These are phyloP conservation scores for Fraxinus greggii DNA, from an alignment of 305 asterid genomes.

Conservation along the genomic window DNA sequence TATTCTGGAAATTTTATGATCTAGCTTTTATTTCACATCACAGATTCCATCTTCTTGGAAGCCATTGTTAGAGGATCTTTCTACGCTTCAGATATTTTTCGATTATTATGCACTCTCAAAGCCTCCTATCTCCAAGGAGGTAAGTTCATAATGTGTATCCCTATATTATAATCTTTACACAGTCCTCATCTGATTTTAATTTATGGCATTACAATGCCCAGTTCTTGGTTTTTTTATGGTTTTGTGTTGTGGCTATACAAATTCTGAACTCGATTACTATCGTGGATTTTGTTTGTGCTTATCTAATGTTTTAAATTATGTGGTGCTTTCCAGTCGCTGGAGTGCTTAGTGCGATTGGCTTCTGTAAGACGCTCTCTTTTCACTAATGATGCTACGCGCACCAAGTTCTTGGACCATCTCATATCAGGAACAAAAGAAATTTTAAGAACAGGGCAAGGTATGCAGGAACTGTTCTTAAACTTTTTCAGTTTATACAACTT, in stretches of 20 bases:
- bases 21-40: constrained; percentile 36
- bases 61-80: constrained; percentile 68
- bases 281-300: neutral
- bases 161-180: neutral
- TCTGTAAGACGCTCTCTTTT: constrained; percentile 95
- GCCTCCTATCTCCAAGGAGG: constrained; percentile 95
- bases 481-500: neutral
- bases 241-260: neutral
- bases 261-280: neutral
- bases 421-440: constrained; percentile 95
- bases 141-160: constrained; percentile 26
- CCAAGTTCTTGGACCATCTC: constrained; percentile 85
- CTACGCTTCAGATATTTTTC: constrained; percentile 87
- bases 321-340: constrained; percentile 61
- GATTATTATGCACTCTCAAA: constrained; percentile 81
- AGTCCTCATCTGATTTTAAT: neutral
- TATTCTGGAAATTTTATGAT: constrained; percentile 24
- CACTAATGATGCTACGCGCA: constrained; percentile 77
- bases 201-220: neutral
- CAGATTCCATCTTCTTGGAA: constrained; percentile 96
- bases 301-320: neutral
- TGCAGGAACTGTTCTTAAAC: constrained; percentile 19
- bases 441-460: constrained; percentile 89
- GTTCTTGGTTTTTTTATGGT: neutral
- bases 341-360: constrained; percentile 91